Evolutionary conservation across 2,329 filamentous ascomycete species (phyloP), one percentile per base, ranked within the genome.

Genomic region (Epichloe baconii): DNA sequence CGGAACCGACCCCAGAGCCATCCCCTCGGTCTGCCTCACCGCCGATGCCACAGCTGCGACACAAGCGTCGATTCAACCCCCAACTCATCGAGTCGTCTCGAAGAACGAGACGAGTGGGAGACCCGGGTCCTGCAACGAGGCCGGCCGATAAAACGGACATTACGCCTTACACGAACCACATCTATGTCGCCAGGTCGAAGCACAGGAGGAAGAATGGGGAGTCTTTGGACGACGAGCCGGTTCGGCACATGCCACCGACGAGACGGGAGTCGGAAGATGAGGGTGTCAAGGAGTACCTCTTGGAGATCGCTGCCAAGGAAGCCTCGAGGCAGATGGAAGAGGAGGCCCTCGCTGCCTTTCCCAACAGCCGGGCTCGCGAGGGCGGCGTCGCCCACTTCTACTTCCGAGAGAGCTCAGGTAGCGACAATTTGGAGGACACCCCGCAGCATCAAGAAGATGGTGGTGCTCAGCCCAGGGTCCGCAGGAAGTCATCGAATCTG

Each of bases 291-390:
- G 81, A 83, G 38, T 90, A 90, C 65, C 70, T 95, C 51, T 77
- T 95, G 53, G 82, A 86, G 52, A 72, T 95, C 52, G 87, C 89
- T 43, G 86, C 86, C 48, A 84, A 82, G 61, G 84, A 88, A 61
- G 86, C 86, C 8, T 83, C 93, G 64, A 81, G 83, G 61, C 85
- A 91, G 64, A 73, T 96, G 56, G 81, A 85, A 55, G 87, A 95
- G 59, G 75, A 80, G 61, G 86, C 84, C 46, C 75, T 89, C 62
- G 82, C 83, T 40, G 86, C 85, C 1, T 90, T 88, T 61, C 85
- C 85, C 60, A 83, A 83, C 61, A 86, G 84, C 61, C 77, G 79
- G 11, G 76, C 83, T 41, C 78, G 79, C 55, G 80, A 85, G 59
- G 83, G 83, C 55, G 82, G 80, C 43, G 82, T 86, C 7, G 77